Evolutionary conservation across 208 protist genomes (phyloP), one percentile per base, ranked within the genome.

Genomic region (Giardia muris): DNA sequence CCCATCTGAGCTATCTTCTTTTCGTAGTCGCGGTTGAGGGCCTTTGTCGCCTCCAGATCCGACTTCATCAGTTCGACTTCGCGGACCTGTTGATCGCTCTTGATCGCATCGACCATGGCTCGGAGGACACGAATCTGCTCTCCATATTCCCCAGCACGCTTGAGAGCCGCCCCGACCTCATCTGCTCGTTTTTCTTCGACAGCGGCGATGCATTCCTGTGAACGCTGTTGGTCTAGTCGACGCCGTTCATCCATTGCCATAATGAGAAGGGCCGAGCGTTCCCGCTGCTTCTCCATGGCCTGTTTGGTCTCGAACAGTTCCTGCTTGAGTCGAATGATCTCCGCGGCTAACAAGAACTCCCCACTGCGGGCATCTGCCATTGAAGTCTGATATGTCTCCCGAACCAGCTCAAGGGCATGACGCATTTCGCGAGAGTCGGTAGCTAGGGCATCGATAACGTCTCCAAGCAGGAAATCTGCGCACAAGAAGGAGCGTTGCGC

Each of bases 401-500:
- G 0, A 47, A 47, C 44, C 44, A 90, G 19, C 45, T 90, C n/a
- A 4, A 90, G 2, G 2, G 87, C 87, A 2, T 1, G 4, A 4
- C 43, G 1, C 10, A 47, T 47, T 1, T 90, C 87, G 2, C 45
- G n/a, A 10, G 2, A 47, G 87, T 90, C 87, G 30, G 4, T 48
- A 43, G 2, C 4, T 47, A 90, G 45, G n/a, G 87, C 87, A 47
- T 90, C 87, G 2, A 47, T 90, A 48, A 47, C 2, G 45, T 90
- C 87, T 43, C 44, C 87, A 2, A 90, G 0, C n/a, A 90, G 45
- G 44, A 90, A 90, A 43, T 89, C 86, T 4, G 86, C 86, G n/a
- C 19, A 39, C 19, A 76, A 30, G 57, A 76, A 76, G 57, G 10
- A 30, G 57, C 57, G 57, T 30, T 76, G 57, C 10, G 57, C 10